Evolutionary conservation across 116 monocot genomes (phyloP).

Genomic region (Dioscorea cayenensis): DNA sequence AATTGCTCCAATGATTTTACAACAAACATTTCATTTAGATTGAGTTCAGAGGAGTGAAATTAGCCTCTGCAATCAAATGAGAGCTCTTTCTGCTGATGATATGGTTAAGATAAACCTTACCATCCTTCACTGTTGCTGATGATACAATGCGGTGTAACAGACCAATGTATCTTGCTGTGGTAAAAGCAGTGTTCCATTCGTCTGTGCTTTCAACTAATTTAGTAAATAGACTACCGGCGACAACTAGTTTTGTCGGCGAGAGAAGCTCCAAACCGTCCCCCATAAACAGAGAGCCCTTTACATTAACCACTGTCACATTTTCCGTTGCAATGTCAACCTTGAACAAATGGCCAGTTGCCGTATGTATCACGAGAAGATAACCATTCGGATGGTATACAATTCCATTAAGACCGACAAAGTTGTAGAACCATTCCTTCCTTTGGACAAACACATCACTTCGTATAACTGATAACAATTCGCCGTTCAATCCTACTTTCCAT

Average conservation of each 20-base stretch:
- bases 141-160: slow-evolving; percentile 62
- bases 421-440: slow-evolving; percentile 33
- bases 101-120: slow-evolving; percentile 68
- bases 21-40: neutral
- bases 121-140: slow-evolving; percentile 73
- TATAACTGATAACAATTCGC: slow-evolving; percentile 50
- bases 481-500: slow-evolving; percentile 63
- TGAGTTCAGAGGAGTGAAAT: slow-evolving; percentile 18
- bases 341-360: slow-evolving; percentile 58
- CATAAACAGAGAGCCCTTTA: slow-evolving; percentile 47
- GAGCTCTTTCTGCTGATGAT: slow-evolving; percentile 48
- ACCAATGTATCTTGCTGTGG: slow-evolving; percentile 42
- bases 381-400: slow-evolving; percentile 78
- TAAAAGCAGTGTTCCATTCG: slow-evolving; percentile 51
- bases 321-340: slow-evolving; percentile 39
- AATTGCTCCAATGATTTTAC: too few relatives aligned
- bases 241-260: slow-evolving; percentile 47
- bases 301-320: slow-evolving; percentile 34
- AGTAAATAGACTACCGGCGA: slow-evolving; percentile 43
- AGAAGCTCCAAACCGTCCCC: slow-evolving; percentile 82
- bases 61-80: slow-evolving; percentile 68
- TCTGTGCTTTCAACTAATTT: slow-evolving; percentile 63
- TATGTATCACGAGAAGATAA: slow-evolving; percentile 85
- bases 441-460: slow-evolving; percentile 41
- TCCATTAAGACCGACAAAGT: slow-evolving; percentile 70